Percentiles rank a stretch among this genome's conserved stretches.
These are phyloP conservation scores for Trichoderma reesei DNA, from an alignment of 495 filamentous ascomycete genomes.

Conservation along the genomic window DNA sequence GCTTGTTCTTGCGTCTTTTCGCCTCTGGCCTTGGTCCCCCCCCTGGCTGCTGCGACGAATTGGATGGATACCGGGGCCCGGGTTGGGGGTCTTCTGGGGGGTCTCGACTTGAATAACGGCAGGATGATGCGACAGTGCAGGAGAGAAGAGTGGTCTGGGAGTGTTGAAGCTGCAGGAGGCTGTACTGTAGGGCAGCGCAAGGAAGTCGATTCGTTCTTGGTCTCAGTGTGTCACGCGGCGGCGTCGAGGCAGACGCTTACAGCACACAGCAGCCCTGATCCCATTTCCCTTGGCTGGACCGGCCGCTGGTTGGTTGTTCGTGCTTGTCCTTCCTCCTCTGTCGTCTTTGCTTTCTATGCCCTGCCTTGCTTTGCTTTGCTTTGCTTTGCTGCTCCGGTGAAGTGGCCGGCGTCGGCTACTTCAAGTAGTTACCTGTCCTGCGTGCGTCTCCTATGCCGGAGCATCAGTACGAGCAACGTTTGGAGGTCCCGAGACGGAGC, in stretches of 20 bases:
- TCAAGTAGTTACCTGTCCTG: not conserved
- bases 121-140: constrained; percentile 1
- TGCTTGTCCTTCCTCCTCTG: not conserved
- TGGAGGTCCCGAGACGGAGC: not conserved
- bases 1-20: not conserved
- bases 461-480: not conserved
- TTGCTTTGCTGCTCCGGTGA: not conserved
- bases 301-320: not conserved
- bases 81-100: not conserved
- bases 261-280: not conserved
- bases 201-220: not conserved
- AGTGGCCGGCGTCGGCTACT: not conserved
- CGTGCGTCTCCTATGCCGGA: not conserved
- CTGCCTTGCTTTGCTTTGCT: not conserved
- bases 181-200: not conserved
- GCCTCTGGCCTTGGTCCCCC: not conserved
- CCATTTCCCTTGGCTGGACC: not conserved
- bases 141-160: not conserved
- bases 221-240: constrained; percentile 2
- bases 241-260: constrained; percentile 1
- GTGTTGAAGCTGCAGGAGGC: not conserved
- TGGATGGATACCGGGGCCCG: constrained; percentile 4
- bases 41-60: not conserved
- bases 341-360: not conserved
- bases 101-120: not conserved